Evolutionary conservation across 805 yeast genomes (phyloP).

Genomic region (Pichia thaimueangensis): DNA sequence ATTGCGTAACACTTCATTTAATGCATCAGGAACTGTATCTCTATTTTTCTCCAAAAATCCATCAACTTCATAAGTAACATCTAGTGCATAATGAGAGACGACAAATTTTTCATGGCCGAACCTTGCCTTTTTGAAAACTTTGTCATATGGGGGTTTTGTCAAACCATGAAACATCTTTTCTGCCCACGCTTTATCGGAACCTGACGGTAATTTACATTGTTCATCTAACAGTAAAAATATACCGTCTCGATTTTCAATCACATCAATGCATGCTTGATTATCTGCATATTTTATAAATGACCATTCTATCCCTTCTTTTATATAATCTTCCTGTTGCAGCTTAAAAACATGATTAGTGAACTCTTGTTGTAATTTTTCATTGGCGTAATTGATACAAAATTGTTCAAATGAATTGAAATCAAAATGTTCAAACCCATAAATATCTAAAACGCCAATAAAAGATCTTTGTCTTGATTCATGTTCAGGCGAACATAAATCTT

Average conservation of each 20-base stretch:
- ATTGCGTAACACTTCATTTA: constrained; percentile 70
- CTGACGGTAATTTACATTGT: constrained; percentile 91
- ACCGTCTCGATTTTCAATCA: constrained; percentile 85
- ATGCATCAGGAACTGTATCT: constrained; percentile 95
- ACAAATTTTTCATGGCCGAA: constrained; percentile 88
- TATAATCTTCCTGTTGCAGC: constrained; percentile 92
- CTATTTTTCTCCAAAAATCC: constrained; percentile 96
- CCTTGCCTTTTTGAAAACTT: constrained; percentile 88
- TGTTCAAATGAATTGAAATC: constrained; percentile 93
- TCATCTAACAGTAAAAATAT: constrained; percentile 84
- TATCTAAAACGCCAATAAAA: constrained; percentile 94
- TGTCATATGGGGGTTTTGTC: constrained; percentile 66
- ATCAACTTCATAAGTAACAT: constrained; percentile 83
- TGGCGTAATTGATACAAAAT: constrained; percentile 94
- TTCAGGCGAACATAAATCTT: constrained; percentile 71
- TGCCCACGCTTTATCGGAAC: constrained; percentile 87
- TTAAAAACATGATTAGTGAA: constrained; percentile 96
- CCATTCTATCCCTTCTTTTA: constrained; percentile 92
- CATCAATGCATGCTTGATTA: constrained; percentile 91
- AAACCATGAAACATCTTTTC: constrained; percentile 83
- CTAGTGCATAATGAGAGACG: constrained; percentile 90
- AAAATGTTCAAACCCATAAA: constrained; percentile 95
- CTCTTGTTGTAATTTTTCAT: constrained; percentile 95
- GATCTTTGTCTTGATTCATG: constrained; percentile 50
- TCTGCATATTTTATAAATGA: constrained; percentile 92